A percentile compares a stretch with the other conserved stretches of the same genome.
These are phyloP conservation scores for Mortierella sp. DNA, from an alignment of 371 early-diverging fungal species.

Conservation along the genomic window DNA sequence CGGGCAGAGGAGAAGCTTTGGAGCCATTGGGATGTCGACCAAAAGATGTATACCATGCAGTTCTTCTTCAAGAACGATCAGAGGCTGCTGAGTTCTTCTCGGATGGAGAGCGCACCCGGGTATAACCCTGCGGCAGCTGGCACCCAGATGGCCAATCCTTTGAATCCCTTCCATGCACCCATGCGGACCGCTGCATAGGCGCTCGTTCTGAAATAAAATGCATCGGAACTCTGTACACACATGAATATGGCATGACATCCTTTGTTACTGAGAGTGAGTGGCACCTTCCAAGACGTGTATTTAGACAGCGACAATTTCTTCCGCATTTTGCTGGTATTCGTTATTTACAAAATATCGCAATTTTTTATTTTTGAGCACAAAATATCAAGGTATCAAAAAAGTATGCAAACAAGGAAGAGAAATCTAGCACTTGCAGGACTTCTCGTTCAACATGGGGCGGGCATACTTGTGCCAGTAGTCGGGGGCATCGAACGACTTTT, in stretches of 20 bases:
- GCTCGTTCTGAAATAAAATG: background rate
- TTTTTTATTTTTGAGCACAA: background rate
- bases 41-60: conserved; percentile 90
- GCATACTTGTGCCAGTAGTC: conserved; percentile 53
- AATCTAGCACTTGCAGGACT: conserved; percentile 30
- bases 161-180: conserved; percentile 61
- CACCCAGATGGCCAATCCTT: conserved; percentile 60
- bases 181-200: conserved; percentile 69
- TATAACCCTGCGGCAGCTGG: conserved; percentile 1
- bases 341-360: background rate
- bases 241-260: too few species aligned
- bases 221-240: too few species aligned
- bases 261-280: too few species aligned
- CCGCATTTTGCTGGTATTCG: background rate
- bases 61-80: conserved; percentile 84
- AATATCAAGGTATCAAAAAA: background rate
- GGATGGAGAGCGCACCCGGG: conserved; percentile 54
- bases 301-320: background rate
- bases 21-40: conserved; percentile 96
- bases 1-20: conserved; percentile 86
- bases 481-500: conserved; percentile 52
- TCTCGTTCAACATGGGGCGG: conserved; percentile 41
- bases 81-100: conserved; percentile 49
- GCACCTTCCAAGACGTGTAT: too few species aligned
- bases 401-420: background rate